A percentile compares a stretch with the other conserved stretches of the same genome.
These are phyloP conservation scores for Epichloe glyceriae DNA, from an alignment of 2,329 filamentous ascomycete species.

Conservation along the genomic window DNA sequence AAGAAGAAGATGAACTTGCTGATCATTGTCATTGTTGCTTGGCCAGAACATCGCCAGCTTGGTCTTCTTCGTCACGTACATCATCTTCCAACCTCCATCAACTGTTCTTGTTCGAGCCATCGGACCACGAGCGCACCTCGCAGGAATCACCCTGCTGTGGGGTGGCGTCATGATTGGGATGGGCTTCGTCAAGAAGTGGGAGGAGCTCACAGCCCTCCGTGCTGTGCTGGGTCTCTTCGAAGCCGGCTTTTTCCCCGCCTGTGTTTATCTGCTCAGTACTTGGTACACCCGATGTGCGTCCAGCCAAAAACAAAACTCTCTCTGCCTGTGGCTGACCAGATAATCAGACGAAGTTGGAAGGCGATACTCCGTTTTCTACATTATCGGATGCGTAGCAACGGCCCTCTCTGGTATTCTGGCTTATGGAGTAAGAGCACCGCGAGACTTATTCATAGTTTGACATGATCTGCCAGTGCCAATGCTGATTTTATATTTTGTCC, in stretches of 20 bases:
- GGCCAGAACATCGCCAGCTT: constrained; percentile 50
- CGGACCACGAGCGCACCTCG: constrained; percentile 46
- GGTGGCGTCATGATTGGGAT: constrained; percentile 51
- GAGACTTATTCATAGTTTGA: neutral
- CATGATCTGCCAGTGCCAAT: neutral
- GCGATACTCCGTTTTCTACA: constrained; percentile 55
- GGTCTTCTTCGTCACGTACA: constrained; percentile 63
- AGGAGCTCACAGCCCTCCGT: constrained; percentile 39
- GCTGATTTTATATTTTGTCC: neutral
- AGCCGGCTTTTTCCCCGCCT: constrained; percentile 59
- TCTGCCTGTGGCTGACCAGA: neutral
- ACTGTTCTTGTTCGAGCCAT: constrained; percentile 56
- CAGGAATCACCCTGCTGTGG: constrained; percentile 44
- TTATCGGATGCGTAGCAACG: constrained; percentile 52
- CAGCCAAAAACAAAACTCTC: no score
- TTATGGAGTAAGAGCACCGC: constrained; percentile 38
- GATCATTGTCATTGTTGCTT: neutral
- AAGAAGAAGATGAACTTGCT: neutral
- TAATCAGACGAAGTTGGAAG: constrained; percentile 51
- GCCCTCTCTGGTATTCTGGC: constrained; percentile 58
- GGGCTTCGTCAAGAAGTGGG: constrained; percentile 45
- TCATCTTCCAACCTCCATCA: constrained; percentile 57
- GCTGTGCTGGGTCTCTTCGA: constrained; percentile 51
- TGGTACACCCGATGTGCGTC: constrained; percentile 55
- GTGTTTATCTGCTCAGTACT: constrained; percentile 58